A percentile compares a stretch with the other conserved stretches of the same genome.
Evolutionary conservation across 192 early-diverging fungal species (phyloP).

Genomic region (Dimargaris xerosporica): DNA sequence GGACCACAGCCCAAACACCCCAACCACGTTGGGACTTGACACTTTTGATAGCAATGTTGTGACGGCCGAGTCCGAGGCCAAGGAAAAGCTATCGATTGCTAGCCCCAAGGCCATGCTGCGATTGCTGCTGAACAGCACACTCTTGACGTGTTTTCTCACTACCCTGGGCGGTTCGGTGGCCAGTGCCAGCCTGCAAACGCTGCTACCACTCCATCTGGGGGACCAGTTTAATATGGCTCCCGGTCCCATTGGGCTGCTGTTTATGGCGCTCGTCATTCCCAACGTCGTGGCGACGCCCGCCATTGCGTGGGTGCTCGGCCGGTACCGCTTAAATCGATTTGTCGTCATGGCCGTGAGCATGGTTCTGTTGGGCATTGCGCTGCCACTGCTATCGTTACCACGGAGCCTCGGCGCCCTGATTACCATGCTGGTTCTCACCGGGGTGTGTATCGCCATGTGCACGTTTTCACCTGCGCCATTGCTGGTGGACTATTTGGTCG

Average conservation of each 20-base stretch:
- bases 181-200: constrained; percentile 19
- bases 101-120: not conserved
- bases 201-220: constrained; percentile 22
- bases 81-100: not conserved
- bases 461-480: constrained; percentile 1
- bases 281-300: constrained; percentile 35
- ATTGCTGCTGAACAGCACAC: not conserved
- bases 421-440: not conserved
- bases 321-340: constrained; percentile 28
- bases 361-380: constrained; percentile 27
- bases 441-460: not conserved
- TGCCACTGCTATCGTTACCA: constrained; percentile 15
- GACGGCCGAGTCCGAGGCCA: not conserved
- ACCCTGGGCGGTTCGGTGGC: not conserved
- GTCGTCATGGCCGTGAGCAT: constrained; percentile 22
- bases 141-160: constrained; percentile 7
- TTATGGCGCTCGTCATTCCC: constrained; percentile 52
- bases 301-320: constrained; percentile 39
- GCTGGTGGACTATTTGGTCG: not conserved
- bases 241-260: constrained; percentile 31
- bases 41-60: not conserved
- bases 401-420: not conserved
- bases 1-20: not conserved
- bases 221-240: constrained; percentile 18
- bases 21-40: not conserved